Percentiles rank a stretch among this genome's conserved stretches.
These are phyloP conservation scores for Salinomyces thailandicus DNA, from an alignment of 2,329 filamentous ascomycete genomes.

Conservation along the genomic window DNA sequence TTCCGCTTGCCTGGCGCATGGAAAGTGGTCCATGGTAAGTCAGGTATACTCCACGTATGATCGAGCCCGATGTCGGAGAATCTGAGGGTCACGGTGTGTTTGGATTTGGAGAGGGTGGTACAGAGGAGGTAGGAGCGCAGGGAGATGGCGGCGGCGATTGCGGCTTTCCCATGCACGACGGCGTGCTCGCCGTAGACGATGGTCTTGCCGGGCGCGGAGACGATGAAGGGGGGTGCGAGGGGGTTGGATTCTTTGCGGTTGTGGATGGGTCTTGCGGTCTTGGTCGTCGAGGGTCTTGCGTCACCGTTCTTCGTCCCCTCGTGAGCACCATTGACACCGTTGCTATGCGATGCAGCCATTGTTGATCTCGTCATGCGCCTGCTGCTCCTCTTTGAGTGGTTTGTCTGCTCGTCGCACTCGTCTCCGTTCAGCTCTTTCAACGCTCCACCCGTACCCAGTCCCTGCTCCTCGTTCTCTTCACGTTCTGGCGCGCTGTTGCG, in stretches of 20 bases:
- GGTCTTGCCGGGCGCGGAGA: conserved; percentile 94
- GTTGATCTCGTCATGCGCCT: not conserved
- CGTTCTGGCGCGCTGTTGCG: not conserved
- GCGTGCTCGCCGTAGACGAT: conserved; percentile 98
- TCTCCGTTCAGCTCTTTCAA: conserved; percentile 1
- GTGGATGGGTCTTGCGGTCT: not conserved
- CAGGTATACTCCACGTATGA: conserved; percentile 90
- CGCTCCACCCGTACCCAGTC: conserved; percentile 4
- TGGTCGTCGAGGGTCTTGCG: not conserved
- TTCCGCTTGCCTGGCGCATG: conserved; percentile 77
- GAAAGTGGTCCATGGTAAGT: conserved; percentile 79
- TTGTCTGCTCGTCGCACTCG: not conserved
- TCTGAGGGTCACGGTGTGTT: conserved; percentile 72
- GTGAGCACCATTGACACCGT: not conserved
- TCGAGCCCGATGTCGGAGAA: conserved; percentile 85
- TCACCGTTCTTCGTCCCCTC: not conserved
- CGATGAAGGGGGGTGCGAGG: conserved; percentile 85
- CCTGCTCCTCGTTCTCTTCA: not conserved
- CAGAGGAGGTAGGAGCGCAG: conserved; percentile 94
- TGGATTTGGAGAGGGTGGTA: conserved; percentile 85
- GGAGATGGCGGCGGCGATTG: conserved; percentile 90
- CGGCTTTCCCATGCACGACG: conserved; percentile 93
- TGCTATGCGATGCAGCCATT: conserved; percentile 1
- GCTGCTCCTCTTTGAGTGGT: not conserved
- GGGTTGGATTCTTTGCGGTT: conserved; percentile 32